phyloP scores from a whole-genome alignment of 495 filamentous ascomycete species.

The Cercophora sp. region DNA sequence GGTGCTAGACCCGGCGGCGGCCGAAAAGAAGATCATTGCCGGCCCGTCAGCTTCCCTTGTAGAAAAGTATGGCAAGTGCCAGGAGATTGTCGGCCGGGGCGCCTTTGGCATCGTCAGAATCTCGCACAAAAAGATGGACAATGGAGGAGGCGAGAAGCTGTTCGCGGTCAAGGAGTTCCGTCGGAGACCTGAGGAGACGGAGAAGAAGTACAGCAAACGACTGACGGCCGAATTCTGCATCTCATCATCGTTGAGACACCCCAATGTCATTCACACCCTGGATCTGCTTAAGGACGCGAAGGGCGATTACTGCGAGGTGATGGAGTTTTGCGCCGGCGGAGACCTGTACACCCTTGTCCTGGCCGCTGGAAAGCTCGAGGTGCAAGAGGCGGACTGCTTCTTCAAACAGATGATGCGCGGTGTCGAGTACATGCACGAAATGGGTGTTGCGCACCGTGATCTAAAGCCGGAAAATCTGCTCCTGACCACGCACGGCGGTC shows the following conservation, averaged over 20 bases:
- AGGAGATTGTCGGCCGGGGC: slow-evolving; percentile 95
- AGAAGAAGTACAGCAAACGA: slow-evolving; percentile 96
- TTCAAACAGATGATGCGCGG: slow-evolving; percentile 99
- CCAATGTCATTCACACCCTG: slow-evolving; percentile 97
- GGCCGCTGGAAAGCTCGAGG: slow-evolving; percentile 87
- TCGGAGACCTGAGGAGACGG: slow-evolving; percentile 84
- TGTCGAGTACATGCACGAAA: slow-evolving; percentile 99
- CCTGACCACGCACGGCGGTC: slow-evolving; percentile 83
- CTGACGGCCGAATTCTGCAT: slow-evolving; percentile 99
- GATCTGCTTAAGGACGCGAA: slow-evolving; percentile 94
- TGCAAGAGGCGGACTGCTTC: slow-evolving; percentile 91
- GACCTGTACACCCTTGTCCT: slow-evolving; percentile 95
- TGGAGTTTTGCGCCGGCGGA: slow-evolving; percentile 97
- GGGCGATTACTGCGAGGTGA: slow-evolving; percentile 98
- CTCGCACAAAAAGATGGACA: slow-evolving; percentile 92
- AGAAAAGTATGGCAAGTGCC: slow-evolving; percentile 98
- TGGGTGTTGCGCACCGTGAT: slow-evolving; percentile 97
- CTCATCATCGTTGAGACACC: slow-evolving; percentile 91
- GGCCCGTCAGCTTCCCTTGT: slow-evolving; percentile 78
- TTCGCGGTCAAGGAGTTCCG: slow-evolving; percentile 99
- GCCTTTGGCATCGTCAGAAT: slow-evolving; percentile 97
- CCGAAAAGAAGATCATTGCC: slow-evolving; percentile 71
- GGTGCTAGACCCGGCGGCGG: no score
- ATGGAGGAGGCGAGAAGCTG: slow-evolving; percentile 78
- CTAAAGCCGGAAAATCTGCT: slow-evolving; percentile 97